Base-by-base conservation (phyloP, 176 grass and related monocot genomes). In the Juncus inflexus region DNA sequence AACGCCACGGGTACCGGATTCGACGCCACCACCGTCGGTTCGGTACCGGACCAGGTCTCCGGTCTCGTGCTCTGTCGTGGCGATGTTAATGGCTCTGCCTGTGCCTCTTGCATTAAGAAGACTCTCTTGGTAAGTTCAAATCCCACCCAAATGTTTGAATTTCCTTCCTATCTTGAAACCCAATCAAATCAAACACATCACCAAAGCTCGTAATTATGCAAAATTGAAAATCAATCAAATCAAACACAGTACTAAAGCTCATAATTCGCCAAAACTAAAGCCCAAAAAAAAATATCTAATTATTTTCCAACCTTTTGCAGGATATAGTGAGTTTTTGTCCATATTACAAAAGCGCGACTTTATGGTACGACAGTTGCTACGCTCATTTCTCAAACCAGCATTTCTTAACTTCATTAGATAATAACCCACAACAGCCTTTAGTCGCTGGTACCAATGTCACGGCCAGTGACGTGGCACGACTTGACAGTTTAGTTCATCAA, bases 311-410 rank as follows among this genome's bases (percentile, higher is more conserved):
- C 19, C 19, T 28, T 28, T 55, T 69, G 52, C 66, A 69, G 66
- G 66, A 52, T 8, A 55, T 69, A 54, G n/a, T 55, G 50, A 54
- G 55, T 69, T 2, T 40, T 10, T 84, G 66, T 14, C 52, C 42
- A 49, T 78, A 67, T 35, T 74, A 8, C 50, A 75, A 16, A 50
- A 70, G 72, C 52, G 63, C 70, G 6, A 59, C 63, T 41, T 36
- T 84, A 40, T 88, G 79, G 67, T 67, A 68, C 50, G 70, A 88
- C 52, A 39, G 19, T 28, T 28, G 19, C 19, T 28, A 28, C 19
- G 19, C 19, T 28, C 19, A 28, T 28, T 28, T 28, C 19, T 28
- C 19, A 28, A 28, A 28, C 19, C 19, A 28, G 19, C 19, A 28
- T 28, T 28, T 28, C 19, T 28, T 28, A 28, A 28, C 19, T 28